Percentiles rank a stretch among this genome's conserved stretches.
phyloP scores from a whole-genome alignment of 345 rosid species.

The Anastatica hierochuntica region DNA sequence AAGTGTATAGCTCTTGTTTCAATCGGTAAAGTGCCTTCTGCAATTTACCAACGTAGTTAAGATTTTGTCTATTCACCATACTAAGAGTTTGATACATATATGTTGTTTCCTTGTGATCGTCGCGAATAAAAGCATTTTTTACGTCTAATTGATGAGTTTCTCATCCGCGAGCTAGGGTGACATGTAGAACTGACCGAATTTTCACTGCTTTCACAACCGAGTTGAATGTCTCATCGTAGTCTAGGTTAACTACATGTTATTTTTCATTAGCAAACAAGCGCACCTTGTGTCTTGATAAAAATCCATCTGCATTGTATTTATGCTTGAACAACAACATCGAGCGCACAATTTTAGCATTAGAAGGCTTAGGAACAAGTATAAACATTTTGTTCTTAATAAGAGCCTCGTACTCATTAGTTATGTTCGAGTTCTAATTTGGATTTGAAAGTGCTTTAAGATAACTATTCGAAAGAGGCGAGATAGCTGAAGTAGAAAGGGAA shows the following conservation, averaged over 20 bases:
- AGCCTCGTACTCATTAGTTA: neutral
- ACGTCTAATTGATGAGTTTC: neutral
- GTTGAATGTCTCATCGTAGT: neutral
- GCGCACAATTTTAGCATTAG: neutral
- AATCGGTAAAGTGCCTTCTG: neutral
- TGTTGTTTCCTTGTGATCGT: neutral
- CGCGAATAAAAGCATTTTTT: neutral
- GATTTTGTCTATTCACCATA: neutral
- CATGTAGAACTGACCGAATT: neutral
- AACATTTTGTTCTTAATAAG: neutral
- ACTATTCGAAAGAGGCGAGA: neutral
- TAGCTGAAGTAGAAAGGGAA: neutral
- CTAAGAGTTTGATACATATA: neutral
- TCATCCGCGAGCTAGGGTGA: neutral
- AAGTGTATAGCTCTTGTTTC: neutral
- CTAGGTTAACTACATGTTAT: neutral
- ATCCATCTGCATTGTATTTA: neutral
- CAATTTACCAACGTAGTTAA: neutral
- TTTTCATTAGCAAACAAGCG: neutral
- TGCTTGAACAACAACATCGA: neutral
- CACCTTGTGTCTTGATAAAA: neutral
- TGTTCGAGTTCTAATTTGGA: neutral
- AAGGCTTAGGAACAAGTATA: neutral
- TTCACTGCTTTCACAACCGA: neutral
- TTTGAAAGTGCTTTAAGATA: neutral